A percentile compares a stretch with the other conserved stretches of the same genome.
These are phyloP conservation scores for Scleroderma bovista DNA, from an alignment of 768 basidiomycete species.

Conservation along the genomic window DNA sequence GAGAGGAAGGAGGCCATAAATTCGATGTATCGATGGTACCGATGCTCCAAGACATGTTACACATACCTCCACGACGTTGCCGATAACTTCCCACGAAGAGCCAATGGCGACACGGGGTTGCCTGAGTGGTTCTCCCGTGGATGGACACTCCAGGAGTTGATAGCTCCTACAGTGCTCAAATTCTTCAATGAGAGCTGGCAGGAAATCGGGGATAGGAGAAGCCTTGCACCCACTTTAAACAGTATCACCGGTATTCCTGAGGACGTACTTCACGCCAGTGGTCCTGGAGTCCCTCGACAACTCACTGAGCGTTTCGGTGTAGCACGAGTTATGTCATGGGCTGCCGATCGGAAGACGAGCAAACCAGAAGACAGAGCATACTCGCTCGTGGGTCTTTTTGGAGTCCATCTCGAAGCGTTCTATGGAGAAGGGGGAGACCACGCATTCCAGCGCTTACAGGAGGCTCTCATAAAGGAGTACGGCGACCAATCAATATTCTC, in stretches of 20 bases:
- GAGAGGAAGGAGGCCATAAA: constrained; percentile 13
- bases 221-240: background rate
- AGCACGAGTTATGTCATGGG: constrained; percentile 11
- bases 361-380: constrained; percentile 14
- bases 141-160: constrained; percentile 5
- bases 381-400: constrained; percentile 13
- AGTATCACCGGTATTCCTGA: constrained; percentile 3
- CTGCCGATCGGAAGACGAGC: constrained; percentile 11
- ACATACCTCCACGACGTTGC: constrained; percentile 10
- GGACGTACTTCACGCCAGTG: background rate
- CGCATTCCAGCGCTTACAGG: constrained; percentile 7
- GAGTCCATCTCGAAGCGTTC: constrained; percentile 5
- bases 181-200: constrained; percentile 13
- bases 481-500: constrained; percentile 8
- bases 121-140: constrained; percentile 14
- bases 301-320: background rate
- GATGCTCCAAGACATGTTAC: constrained; percentile 9
- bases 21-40: constrained; percentile 18
- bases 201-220: constrained; percentile 4
- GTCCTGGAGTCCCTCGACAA: background rate
- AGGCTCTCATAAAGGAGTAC: constrained; percentile 3
- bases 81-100: background rate
- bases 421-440: constrained; percentile 13
- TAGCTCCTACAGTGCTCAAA: constrained; percentile 11
- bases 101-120: background rate